phyloP scores from a whole-genome alignment of 169 alveolate genomes.

The Plasmodium knowlesi region DNA sequence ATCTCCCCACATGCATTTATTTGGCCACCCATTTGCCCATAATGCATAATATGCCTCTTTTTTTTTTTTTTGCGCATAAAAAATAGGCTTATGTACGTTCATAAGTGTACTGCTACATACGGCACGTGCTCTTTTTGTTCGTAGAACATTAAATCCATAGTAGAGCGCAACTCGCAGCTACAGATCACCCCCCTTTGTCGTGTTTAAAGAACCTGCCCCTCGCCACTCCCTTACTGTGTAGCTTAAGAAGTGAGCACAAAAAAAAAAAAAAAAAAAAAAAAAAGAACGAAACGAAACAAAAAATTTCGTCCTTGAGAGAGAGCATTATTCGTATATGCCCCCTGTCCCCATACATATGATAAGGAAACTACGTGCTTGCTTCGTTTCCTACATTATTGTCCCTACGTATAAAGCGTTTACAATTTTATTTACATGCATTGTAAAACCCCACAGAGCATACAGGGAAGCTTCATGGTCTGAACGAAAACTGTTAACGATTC shows the following conservation, averaged over 20 bases:
- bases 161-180: neutral
- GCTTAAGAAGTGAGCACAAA: neutral
- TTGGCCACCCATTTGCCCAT: neutral
- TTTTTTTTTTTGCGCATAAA: neutral
- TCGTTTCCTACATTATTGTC: neutral
- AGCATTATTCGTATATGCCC: neutral
- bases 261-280: no score
- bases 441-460: neutral
- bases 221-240: neutral
- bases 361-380: neutral
- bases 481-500: neutral
- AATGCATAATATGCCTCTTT: neutral
- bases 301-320: neutral
- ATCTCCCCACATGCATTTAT: neutral
- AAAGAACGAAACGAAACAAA: no score
- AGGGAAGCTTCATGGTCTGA: constrained; percentile 5
- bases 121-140: neutral
- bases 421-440: neutral
- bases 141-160: neutral
- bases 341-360: neutral
- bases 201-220: neutral
- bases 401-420: neutral
- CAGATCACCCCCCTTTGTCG: neutral
- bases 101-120: neutral
- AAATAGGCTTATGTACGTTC: neutral